phyloP scores from a whole-genome alignment of 1,139 yeast species.

The Scheffersomyces lignicola region DNA sequence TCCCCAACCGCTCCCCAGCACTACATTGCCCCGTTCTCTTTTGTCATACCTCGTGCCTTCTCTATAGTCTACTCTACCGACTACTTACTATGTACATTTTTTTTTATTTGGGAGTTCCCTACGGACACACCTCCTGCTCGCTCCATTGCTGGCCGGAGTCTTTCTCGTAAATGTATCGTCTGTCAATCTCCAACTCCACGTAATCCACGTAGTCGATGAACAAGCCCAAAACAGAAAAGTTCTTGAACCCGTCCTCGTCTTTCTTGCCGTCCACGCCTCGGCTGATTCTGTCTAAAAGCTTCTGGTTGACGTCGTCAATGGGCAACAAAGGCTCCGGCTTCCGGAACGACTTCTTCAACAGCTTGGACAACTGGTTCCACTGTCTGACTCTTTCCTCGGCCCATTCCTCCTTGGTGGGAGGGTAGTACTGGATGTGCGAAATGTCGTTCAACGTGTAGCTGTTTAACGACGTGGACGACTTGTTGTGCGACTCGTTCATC shows the following conservation, averaged over 20 bases:
- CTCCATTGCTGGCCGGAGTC: constrained; percentile 66
- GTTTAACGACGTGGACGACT: not conserved
- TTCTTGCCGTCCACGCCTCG: constrained; percentile 85
- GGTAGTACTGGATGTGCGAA: constrained; percentile 15
- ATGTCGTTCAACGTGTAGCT: constrained; percentile 8
- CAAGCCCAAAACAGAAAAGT: constrained; percentile 69
- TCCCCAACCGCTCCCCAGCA: too few species aligned
- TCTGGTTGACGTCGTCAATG: constrained; percentile 56
- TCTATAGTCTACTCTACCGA: too few species aligned
- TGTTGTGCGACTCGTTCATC: constrained; percentile 1
- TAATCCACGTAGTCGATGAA: constrained; percentile 75
- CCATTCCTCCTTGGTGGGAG: constrained; percentile 70
- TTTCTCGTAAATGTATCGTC: constrained; percentile 55
- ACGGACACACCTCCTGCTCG: constrained; percentile 79
- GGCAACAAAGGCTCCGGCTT: constrained; percentile 69
- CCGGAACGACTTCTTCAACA: constrained; percentile 62
- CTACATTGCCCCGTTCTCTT: too few species aligned
- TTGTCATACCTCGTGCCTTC: too few species aligned
- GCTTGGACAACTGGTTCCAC: constrained; percentile 61
- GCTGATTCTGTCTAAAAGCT: constrained; percentile 64
- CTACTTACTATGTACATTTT: too few species aligned
- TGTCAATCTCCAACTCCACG: constrained; percentile 58
- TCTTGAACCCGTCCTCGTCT: constrained; percentile 64
- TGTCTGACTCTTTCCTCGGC: constrained; percentile 56
- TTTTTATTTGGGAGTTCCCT: too few species aligned